Evolutionary conservation across 106 monocot genomes (phyloP), one percentile per base, ranked within the genome.

Genomic region (Dactylorhiza incarnata): DNA sequence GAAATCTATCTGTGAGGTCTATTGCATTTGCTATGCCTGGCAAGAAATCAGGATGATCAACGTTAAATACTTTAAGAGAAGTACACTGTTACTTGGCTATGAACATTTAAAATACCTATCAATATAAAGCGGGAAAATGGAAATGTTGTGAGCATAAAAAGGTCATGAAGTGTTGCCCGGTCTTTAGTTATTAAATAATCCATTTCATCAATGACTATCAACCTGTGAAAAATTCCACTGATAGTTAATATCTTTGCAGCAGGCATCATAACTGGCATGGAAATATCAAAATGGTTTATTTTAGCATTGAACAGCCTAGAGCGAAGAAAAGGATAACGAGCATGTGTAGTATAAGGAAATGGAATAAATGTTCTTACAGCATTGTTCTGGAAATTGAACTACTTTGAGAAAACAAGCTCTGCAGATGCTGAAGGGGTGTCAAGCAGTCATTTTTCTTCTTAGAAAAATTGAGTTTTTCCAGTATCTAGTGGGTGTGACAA

Each of bases 1-100:
- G 97, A 89, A 99, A 99, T 63, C 94, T 81, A 80, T 99, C 89
- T 37, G 97, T 89, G 26, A 94, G 81, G 74, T 99, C 94, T 73
- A 94, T 91, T 46, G 97, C 94, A 82, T 99, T 99, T 82, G 97
- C 97, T 76, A 99, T 94, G 78, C 93, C 96, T 93, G 84, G 72
- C 82, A 37, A 85, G 50, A 52, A 59, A 66, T 1, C 49, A 80
- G 67, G 29, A 49, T 4, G 26, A 65, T 65, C 19, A 58, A 9
- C 58, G 22, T 58, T 29, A 29, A 12, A 12, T 26, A 65, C 11
- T 25, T 25, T 29, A 65, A 65, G 4, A 65, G 25, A 29, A 11
- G 26, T 29, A 49, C 47, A 73, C 22, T 5, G n/a, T 20, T 25
- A 68, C 7, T n/a, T 24, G 71, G 12, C 72, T 20, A 65, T 65